phyloP scores from a whole-genome alignment of 148 eudicot genomes.

The Silene latifolia region DNA sequence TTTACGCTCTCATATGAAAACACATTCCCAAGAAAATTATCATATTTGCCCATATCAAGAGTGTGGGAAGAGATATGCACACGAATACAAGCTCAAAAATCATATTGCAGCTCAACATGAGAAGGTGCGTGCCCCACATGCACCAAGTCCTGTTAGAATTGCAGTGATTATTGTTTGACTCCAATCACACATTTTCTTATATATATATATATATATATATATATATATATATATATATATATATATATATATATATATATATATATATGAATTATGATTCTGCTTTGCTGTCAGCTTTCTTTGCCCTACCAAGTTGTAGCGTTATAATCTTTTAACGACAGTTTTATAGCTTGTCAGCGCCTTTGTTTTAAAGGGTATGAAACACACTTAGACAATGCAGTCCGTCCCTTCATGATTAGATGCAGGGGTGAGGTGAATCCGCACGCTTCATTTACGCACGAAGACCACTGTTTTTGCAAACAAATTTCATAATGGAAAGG shows the following conservation, averaged over 20 bases:
- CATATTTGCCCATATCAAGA: slow-evolving; percentile 88
- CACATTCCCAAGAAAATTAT: slow-evolving; percentile 97
- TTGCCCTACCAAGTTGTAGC: background rate
- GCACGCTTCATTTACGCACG: background rate
- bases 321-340: background rate
- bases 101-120: slow-evolving; percentile 77
- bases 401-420: background rate
- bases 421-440: too few relatives aligned
- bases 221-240: too few relatives aligned
- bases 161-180: background rate
- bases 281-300: background rate
- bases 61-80: slow-evolving; percentile 95
- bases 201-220: too few relatives aligned
- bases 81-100: slow-evolving; percentile 90
- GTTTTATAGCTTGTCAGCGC: background rate
- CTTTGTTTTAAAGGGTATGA: background rate
- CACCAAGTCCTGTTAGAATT: background rate
- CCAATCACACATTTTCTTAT: too few relatives aligned
- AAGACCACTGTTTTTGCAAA: background rate
- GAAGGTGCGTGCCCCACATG: slow-evolving; percentile 47
- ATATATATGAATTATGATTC: too few relatives aligned
- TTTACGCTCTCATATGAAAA: slow-evolving; percentile 94
- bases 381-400: background rate
- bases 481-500: background rate
- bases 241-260: too few relatives aligned